Evolutionary conservation across 176 grass and related monocot genomes (phyloP).

Genomic region (Bonia amplexicaulis): DNA sequence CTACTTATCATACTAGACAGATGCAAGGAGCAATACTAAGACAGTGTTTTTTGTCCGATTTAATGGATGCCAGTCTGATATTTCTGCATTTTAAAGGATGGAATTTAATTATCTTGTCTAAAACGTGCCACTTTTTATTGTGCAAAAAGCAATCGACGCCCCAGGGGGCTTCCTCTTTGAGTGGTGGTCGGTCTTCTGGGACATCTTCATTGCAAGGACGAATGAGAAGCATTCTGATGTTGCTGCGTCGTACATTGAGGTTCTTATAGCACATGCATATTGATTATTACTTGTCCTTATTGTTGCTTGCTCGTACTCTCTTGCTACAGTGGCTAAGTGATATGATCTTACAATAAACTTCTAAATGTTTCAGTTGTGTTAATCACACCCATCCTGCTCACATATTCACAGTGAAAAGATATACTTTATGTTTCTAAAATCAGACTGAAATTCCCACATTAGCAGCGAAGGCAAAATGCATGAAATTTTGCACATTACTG

Average conservation of each 20-base stretch:
- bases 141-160: slow-evolving; percentile 53
- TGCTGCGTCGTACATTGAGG: slow-evolving; percentile 63
- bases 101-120: neutral
- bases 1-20: neutral
- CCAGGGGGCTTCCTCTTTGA: slow-evolving; percentile 74
- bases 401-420: neutral
- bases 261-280: slow-evolving; percentile 17
- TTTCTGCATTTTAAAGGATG: slow-evolving; percentile 17
- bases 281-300: slow-evolving; percentile 11
- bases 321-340: neutral
- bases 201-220: slow-evolving; percentile 76
- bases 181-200: slow-evolving; percentile 88
- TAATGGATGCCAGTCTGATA: neutral
- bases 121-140: neutral
- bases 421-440: neutral
- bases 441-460: neutral
- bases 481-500: neutral
- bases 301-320: neutral
- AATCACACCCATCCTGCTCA: neutral
- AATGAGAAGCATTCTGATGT: slow-evolving; percentile 73
- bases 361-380: neutral
- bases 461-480: neutral
- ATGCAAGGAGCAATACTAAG: neutral
- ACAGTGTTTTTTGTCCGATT: neutral
- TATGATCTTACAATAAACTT: neutral